Evolutionary conservation across 768 basidiomycete genomes (phyloP), one percentile per base, ranked within the genome.

Genomic region (Gyrodon lividus): DNA sequence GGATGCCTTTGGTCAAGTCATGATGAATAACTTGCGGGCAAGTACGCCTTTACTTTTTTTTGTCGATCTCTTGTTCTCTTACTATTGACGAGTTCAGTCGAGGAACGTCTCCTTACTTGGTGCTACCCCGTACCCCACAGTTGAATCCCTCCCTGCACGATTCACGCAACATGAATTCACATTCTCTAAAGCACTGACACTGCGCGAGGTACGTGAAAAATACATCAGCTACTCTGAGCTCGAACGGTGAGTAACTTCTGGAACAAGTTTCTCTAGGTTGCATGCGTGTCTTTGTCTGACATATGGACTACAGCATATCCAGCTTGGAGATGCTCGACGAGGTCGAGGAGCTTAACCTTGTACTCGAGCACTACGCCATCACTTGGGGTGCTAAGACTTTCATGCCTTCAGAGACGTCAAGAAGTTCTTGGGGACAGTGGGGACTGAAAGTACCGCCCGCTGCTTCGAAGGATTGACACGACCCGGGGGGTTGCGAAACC

Each of bases 1-100:
- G 17, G 96, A 98, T 63, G 61, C 83, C 0, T 98, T 98, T 70
- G 97, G 96, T n/a, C 77, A 78, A 26, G 89, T 98, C 19, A 98
- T 99, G 94, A 71, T 86, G 50, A 80, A 80, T 41, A 98, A 98
- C 68, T 75, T 98, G 43, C 83, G 79, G 75, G 94, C 90, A 56
- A 51, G 73, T 50, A 30, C 4, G 6, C 20, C 28, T 16, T 34
- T 37, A 1, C 4, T 35, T 4, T 22, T 6, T 33, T 31, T 43
- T 42, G 30, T 20, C 14, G 7, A 14, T 4, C n/a, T 45, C 47
- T 31, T 23, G 20, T 38, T 45, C 16, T 28, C 24, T 46, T 33
- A 24, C 12, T 6, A 44, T 30, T 41, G 6, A 28, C 33, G 47
- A 20, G 22, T 1, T 17, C 64, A 93, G 91, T 67, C 83, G 0